Base-by-base conservation (phyloP, 352 stramenopile species). In the Phytophthora brassicae region DNA sequence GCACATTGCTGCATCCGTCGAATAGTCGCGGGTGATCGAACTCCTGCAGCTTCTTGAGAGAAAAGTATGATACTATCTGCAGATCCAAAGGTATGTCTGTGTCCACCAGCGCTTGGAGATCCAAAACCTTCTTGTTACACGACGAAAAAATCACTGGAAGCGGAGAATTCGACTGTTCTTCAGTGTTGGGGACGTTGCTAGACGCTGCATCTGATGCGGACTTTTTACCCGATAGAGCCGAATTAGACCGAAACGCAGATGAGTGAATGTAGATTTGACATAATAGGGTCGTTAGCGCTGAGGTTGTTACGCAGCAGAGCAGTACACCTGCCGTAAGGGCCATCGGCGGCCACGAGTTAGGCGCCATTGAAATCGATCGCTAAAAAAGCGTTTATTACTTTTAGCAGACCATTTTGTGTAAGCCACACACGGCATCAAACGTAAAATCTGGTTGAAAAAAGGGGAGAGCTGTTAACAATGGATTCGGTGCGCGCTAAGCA, bases 401-500 rank as follows among this genome's bases (percentile, higher is more conserved):
- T n/a, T n/a, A n/a, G n/a, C n/a, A n/a, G n/a, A n/a, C n/a, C n/a
- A n/a, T n/a, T n/a, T n/a, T n/a, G n/a, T n/a, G n/a, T n/a, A n/a
- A n/a, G n/a, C n/a, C n/a, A n/a, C n/a, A n/a, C n/a, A n/a, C n/a
- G n/a, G n/a, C n/a, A n/a, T n/a, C n/a, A n/a, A n/a, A n/a, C n/a
- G n/a, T n/a, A 65, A 31, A 31, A 8, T 60, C 56, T 13, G 28
- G 36, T 26, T 29, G 23, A 31, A 24, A 36, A 41, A 57, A 36
- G 48, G 56, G n/a, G 60, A 44, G 46, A 14, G 26, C 38, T 22
- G 9, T 23, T 16, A 45, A 19, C 26, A 41, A 87, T 87, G 77
- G 77, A 87, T 67, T 87, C 77, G 58, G 73, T 92, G 57, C 86
- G 86, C 60, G 86, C 84, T 45, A 89, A 89, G 63, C 86, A 95